Conservation (phyloP, 106 monocot genomes). For the Alisma plantagoaquatica region DNA sequence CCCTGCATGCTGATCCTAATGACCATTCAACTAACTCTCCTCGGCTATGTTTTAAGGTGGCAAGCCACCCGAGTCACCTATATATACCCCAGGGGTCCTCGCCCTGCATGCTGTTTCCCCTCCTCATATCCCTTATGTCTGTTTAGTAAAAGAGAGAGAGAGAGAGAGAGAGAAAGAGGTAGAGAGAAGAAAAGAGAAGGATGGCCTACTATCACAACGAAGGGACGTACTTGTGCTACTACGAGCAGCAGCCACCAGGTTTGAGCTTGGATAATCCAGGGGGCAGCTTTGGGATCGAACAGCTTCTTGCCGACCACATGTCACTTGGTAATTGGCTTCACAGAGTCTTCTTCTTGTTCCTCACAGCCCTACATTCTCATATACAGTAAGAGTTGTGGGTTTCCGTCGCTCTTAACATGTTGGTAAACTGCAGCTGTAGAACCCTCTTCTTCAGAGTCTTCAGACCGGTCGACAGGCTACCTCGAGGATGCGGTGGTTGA, state of each 20-base stretch:
- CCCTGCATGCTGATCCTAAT: background rate
- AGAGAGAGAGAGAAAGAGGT: background rate
- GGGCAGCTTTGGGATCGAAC: background rate
- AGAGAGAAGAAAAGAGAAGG: background rate
- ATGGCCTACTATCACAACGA: background rate
- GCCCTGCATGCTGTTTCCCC: background rate
- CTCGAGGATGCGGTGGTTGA: conserved; percentile 36
- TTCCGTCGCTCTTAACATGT: too few species aligned
- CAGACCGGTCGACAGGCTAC: conserved; percentile 31
- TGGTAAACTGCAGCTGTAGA: background rate
- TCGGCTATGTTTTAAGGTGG: background rate
- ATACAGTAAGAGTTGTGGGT: background rate
- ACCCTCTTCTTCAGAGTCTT: conserved; percentile 9
- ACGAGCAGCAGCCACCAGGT: background rate
- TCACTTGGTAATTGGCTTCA: background rate
- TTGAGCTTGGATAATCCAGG: conserved; percentile 10
- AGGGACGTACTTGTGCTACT: background rate
- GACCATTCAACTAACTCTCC: background rate
- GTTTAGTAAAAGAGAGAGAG: background rate
- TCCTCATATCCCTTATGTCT: background rate
- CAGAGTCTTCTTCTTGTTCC: background rate
- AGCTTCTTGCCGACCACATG: background rate
- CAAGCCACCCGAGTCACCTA: background rate
- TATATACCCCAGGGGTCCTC: background rate
- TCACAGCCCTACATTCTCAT: background rate